Base-by-base conservation (phyloP, 2,329 filamentous ascomycete genomes). In the Exophiala xenobiotica region DNA sequence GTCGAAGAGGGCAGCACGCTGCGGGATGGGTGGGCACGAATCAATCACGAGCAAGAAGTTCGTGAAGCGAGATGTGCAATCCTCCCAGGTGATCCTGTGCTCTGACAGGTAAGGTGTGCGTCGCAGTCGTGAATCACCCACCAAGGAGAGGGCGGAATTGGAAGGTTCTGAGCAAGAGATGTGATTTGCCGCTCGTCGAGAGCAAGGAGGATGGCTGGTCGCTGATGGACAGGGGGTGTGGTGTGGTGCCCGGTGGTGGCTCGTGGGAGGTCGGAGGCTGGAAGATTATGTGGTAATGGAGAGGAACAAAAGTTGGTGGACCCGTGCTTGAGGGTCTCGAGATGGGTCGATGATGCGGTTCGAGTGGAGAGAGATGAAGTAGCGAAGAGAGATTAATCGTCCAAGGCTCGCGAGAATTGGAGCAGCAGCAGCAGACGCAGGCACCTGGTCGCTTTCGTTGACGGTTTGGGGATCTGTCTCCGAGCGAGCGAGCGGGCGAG, bases 341-440 rank as follows among this genome's bases (percentile, higher is more conserved):
- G 27, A 51, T 50, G 51, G 51, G 41, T 54, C 46, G 41, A 54
- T 46, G 51, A 49, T 39, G 51, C 16, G 47, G 51, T 54, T 18
- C n/a, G 38, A 31, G 51, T 54, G 51, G 51, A 43, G 46, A 41
- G 51, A 40, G 29, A 41, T 47, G 51, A 50, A 41, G 50, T 44
- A 47, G 44, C 20, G 37, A 29, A 47, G 49, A 27, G 43, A 47
- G 37, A 31, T 41, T 20, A 27, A 33, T 22, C 14, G n/a, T 19
- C 18, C 14, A 37, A 19, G 18, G 29, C 18, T n/a, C n/a, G n/a
- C n/a, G 29, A 23, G 22, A 35, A 16, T 31, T 31, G 27, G 27
- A 39, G 16, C 23, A n/a, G 38, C 11, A 33, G 29, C 38, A 19
- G 19, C 37, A 19, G 37, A 39, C 37, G 6, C 38, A 40, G 38